phyloP scores from a whole-genome alignment of 768 basidiomycete species.

The Astraeus odoratus region DNA sequence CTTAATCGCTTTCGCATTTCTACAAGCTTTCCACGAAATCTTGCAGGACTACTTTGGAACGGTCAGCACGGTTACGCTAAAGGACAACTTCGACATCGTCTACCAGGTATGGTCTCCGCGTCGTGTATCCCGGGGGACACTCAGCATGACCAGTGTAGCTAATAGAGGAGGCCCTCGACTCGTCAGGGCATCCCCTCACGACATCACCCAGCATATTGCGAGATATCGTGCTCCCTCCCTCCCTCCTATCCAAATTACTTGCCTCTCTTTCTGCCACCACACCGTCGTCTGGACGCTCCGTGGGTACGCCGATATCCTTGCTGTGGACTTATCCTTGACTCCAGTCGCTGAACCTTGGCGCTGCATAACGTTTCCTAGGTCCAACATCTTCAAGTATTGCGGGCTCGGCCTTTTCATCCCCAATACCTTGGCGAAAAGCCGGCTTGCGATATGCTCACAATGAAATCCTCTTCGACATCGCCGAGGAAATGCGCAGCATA shows the following conservation, averaged over 20 bases:
- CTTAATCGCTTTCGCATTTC: conserved; percentile 80
- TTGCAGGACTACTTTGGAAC: conserved; percentile 82
- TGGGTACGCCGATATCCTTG: conserved; percentile 12
- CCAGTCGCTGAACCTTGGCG: not conserved
- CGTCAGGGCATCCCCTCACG: conserved; percentile 86
- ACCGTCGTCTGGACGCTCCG: conserved; percentile 22
- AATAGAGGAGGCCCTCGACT: conserved; percentile 91
- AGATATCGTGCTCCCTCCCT: conserved; percentile 90
- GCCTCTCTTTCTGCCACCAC: conserved; percentile 27
- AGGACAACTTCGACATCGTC: conserved; percentile 91
- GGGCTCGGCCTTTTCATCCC: conserved; percentile 66
- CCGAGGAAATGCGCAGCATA: conserved; percentile 65
- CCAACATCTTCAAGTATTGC: conserved; percentile 31
- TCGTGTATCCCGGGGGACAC: too few relatives aligned
- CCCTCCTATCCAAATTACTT: conserved; percentile 69
- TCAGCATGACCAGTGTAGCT: conserved; percentile 41
- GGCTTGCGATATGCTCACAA: conserved; percentile 80
- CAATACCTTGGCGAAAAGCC: conserved; percentile 89
- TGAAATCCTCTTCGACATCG: conserved; percentile 89
- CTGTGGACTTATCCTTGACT: not conserved
- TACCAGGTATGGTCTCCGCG: conserved; percentile 60
- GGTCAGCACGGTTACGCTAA: conserved; percentile 71
- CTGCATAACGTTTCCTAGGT: conserved; percentile 6
- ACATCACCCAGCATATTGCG: conserved; percentile 85
- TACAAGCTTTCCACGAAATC: conserved; percentile 80